Evolutionary conservation across 1,284 basidiomycete genomes (phyloP).

Genomic region (Cystobasidium pallidum): DNA sequence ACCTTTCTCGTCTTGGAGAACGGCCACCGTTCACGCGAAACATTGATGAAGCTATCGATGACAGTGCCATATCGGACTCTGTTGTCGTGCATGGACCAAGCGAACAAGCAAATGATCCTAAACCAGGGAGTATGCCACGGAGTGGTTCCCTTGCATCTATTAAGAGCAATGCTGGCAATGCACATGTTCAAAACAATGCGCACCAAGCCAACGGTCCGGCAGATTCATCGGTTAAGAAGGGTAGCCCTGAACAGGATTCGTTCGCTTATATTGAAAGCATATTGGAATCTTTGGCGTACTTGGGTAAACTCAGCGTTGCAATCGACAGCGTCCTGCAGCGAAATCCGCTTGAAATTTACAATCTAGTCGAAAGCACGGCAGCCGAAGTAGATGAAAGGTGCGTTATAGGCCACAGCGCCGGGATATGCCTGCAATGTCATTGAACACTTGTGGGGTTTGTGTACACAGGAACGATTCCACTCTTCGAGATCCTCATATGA

Average conservation of each 20-base stretch:
- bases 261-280: conserved; percentile 93
- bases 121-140: not conserved
- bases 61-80: not conserved
- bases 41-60: conserved; percentile 62
- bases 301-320: conserved; percentile 84
- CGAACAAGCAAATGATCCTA: not conserved
- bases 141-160: conserved; percentile 22
- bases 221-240: conserved; percentile 26
- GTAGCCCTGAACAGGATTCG: conserved; percentile 87
- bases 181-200: not conserved
- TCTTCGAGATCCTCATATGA: conserved; percentile 1
- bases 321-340: conserved; percentile 85
- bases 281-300: conserved; percentile 84
- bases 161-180: not conserved
- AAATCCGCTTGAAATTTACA: conserved; percentile 79
- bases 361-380: conserved; percentile 81
- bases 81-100: not conserved
- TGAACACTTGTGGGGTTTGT: not conserved
- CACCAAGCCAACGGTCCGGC: not conserved
- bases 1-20: conserved; percentile 70
- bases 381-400: conserved; percentile 84
- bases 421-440: not conserved
- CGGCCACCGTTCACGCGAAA: conserved; percentile 77
- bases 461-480: conserved; percentile 47
- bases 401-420: not conserved